A percentile compares a stretch with the other conserved stretches of the same genome.
phyloP scores from a whole-genome alignment of 495 filamentous ascomycete species.

The Podospora pseudoanserina region DNA sequence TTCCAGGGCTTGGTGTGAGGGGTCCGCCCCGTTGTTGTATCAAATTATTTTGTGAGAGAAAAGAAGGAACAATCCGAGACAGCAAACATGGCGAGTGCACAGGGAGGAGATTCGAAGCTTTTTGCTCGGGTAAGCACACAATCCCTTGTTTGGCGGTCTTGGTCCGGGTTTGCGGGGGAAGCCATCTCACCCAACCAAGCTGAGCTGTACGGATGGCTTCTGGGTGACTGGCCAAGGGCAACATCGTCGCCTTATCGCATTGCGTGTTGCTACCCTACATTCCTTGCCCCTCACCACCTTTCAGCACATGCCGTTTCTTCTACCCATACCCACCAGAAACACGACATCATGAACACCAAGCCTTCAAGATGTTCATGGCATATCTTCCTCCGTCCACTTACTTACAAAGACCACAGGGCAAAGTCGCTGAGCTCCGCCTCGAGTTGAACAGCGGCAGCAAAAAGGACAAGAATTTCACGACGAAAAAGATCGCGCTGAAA shows the following conservation, averaged over 20 bases:
- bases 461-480: conserved; percentile 96
- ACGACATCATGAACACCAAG: conserved; percentile 26
- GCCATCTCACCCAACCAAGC: neutral
- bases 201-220: neutral
- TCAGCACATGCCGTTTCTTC: conserved; percentile 7
- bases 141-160: conserved; percentile 1
- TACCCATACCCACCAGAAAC: conserved; percentile 10
- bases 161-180: no score
- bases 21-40: neutral
- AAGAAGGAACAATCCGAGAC: neutral
- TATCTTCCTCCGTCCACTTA: conserved; percentile 41
- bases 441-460: conserved; percentile 92
- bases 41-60: neutral
- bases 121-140: conserved; percentile 87
- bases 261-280: neutral
- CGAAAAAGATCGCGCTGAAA: conserved; percentile 98
- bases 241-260: neutral
- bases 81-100: conserved; percentile 62
- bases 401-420: conserved; percentile 69
- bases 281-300: conserved; percentile 5
- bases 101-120: conserved; percentile 90
- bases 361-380: conserved; percentile 48
- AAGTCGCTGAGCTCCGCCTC: conserved; percentile 93
- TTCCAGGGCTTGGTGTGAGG: neutral
- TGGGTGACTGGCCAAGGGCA: neutral